These are phyloP conservation scores for Rhodotorula sp. DNA, from an alignment of 1,284 basidiomycete species.

Conservation along the genomic window DNA sequence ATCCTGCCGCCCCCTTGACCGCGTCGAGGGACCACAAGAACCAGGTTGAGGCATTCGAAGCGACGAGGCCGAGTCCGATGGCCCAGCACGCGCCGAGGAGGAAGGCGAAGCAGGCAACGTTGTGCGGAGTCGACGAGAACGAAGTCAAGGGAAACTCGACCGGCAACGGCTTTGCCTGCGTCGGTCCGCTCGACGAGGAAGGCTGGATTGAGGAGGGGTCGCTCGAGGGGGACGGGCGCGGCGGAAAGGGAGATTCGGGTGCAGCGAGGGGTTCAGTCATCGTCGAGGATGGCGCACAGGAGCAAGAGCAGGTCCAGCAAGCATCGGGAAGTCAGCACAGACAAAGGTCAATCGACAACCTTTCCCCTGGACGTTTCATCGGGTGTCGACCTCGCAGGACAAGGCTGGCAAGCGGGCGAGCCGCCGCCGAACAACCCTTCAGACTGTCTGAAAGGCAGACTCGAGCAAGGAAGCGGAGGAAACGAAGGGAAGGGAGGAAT, in stretches of 20 bases:
- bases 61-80: conserved; percentile 27
- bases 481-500: too few species aligned
- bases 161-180: conserved; percentile 15
- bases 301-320: not conserved
- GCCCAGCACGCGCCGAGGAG: conserved; percentile 41
- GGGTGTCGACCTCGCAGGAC: not conserved
- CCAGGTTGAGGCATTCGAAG: conserved; percentile 19
- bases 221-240: conserved; percentile 9
- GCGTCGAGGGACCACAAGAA: conserved; percentile 18
- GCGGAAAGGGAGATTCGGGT: conserved; percentile 22
- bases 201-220: not conserved
- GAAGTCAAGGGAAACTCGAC: conserved; percentile 40
- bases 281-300: not conserved
- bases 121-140: conserved; percentile 45
- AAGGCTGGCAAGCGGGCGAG: too few species aligned
- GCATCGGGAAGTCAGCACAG: not conserved
- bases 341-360: not conserved
- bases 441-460: too few species aligned
- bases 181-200: not conserved
- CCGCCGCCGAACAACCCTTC: too few species aligned
- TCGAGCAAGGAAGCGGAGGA: too few species aligned
- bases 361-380: not conserved
- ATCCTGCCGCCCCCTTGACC: not conserved
- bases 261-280: conserved; percentile 4
- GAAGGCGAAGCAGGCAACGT: conserved; percentile 44